phyloP scores from a whole-genome alignment of 306 rosid genomes.

The Sindora glabra region DNA sequence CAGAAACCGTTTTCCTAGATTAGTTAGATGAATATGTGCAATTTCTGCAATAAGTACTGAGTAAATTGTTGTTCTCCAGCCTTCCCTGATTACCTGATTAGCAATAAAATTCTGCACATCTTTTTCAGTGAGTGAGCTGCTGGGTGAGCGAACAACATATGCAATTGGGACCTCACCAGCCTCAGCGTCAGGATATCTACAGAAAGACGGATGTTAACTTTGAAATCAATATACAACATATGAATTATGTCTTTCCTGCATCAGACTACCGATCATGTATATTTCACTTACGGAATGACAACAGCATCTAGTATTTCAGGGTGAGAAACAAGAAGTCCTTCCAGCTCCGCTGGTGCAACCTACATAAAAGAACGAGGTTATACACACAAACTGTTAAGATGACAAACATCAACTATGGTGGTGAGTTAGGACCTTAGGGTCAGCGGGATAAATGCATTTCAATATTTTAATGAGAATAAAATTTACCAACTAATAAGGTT shows the following conservation, averaged over 20 bases:
- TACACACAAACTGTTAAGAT: not conserved
- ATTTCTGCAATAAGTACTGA: too few relatives aligned
- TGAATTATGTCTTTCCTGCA: not conserved
- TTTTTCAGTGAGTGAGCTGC: conserved; percentile 68
- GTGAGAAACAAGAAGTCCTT: conserved; percentile 88
- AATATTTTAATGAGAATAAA: too few relatives aligned
- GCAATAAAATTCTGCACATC: conserved; percentile 57
- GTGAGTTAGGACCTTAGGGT: too few relatives aligned
- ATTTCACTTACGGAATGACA: conserved; percentile 85
- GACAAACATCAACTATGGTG: not conserved
- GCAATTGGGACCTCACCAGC: conserved; percentile 92
- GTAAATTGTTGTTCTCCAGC: too few relatives aligned
- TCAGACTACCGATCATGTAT: not conserved
- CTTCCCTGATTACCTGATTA: conserved; percentile 54
- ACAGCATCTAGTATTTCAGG: conserved; percentile 91
- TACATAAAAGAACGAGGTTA: conserved; percentile 10
- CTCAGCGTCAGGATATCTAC: conserved; percentile 84
- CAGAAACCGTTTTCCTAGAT: not conserved
- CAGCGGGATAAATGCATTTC: too few relatives aligned
- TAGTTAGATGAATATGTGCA: not conserved
- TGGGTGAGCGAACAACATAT: conserved; percentile 63
- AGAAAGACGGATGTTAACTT: not conserved
- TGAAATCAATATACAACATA: not conserved
- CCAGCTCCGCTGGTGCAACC: conserved; percentile 99
- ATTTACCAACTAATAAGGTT: too few relatives aligned